A percentile compares a stretch with the other conserved stretches of the same genome.
Conservation (phyloP, 2,329 filamentous ascomycete genomes). For the Lachnellula subtilissima region DNA sequence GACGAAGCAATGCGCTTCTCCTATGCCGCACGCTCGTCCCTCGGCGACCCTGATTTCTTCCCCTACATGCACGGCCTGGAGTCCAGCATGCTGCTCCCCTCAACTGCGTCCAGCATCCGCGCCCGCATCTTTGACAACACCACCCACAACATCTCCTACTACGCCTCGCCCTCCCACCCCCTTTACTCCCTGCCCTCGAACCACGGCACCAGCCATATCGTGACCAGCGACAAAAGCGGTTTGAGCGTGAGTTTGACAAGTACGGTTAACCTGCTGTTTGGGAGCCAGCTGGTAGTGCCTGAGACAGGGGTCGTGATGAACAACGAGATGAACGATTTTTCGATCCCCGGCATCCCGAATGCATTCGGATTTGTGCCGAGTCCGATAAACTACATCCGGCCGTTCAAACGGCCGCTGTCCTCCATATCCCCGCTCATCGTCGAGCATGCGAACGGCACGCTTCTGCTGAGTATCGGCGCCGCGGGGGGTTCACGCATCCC, state of each 20-base stretch:
- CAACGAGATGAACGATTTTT: conserved; percentile 75
- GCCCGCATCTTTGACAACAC: conserved; percentile 64
- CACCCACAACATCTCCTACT: conserved; percentile 69
- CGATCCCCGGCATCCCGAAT: conserved; percentile 71
- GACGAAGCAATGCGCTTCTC: conserved; percentile 87
- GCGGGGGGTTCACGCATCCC: conserved; percentile 82
- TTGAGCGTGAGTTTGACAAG: conserved; percentile 78
- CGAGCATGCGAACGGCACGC: conserved; percentile 57
- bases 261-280: conserved; percentile 84
- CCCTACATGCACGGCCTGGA: conserved; percentile 59
- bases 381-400: conserved; percentile 73
- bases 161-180: conserved; percentile 60
- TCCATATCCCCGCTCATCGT: conserved; percentile 78
- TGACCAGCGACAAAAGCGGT: conserved; percentile 66
- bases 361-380: conserved; percentile 81
- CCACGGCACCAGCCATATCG: conserved; percentile 70
- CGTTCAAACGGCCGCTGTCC: conserved; percentile 76
- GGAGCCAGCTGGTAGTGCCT: conserved; percentile 71
- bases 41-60: conserved; percentile 80
- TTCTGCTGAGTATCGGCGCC: conserved; percentile 68
- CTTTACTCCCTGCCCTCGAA: conserved; percentile 63
- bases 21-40: conserved; percentile 71
- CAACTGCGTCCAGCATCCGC: conserved; percentile 55
- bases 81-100: conserved; percentile 57
- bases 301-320: conserved; percentile 52